phyloP scores from a whole-genome alignment of 768 basidiomycete species.

The Leccinum olivaceopallidum region DNA sequence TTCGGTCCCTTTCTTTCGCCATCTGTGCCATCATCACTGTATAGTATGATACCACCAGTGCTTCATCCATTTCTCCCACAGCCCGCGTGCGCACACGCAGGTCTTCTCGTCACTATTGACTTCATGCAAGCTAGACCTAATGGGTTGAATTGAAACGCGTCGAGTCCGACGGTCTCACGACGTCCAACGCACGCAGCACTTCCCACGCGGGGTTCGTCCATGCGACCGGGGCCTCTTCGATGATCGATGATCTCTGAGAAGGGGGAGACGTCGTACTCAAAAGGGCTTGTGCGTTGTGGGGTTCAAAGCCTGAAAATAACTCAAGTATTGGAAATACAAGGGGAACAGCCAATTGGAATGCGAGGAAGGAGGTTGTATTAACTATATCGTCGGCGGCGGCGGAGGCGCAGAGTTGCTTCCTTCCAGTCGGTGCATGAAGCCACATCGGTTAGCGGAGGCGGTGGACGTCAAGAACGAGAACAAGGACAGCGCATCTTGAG shows the following conservation, averaged over 20 bases:
- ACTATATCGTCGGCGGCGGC: no score
- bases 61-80: background rate
- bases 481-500: no score
- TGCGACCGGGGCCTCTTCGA: background rate
- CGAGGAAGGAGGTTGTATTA: no score
- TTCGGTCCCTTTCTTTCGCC: background rate
- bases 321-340: background rate
- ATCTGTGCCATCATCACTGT: background rate
- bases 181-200: background rate
- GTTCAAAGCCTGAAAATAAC: background rate
- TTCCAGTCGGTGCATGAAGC: no score
- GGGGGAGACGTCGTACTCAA: no score
- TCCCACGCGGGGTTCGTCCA: background rate
- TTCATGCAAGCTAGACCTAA: constrained; percentile 1
- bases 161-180: background rate
- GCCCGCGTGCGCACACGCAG: background rate
- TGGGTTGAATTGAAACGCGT: constrained; percentile 15
- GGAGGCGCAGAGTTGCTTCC: no score
- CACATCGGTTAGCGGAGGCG: no score
- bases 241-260: background rate
- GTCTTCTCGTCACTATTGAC: background rate
- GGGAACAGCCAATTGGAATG: no score
- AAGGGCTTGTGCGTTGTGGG: background rate
- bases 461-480: no score
- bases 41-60: background rate